Base-by-base conservation (phyloP, 495 filamentous ascomycete species). In the Neurospora intermedia region DNA sequence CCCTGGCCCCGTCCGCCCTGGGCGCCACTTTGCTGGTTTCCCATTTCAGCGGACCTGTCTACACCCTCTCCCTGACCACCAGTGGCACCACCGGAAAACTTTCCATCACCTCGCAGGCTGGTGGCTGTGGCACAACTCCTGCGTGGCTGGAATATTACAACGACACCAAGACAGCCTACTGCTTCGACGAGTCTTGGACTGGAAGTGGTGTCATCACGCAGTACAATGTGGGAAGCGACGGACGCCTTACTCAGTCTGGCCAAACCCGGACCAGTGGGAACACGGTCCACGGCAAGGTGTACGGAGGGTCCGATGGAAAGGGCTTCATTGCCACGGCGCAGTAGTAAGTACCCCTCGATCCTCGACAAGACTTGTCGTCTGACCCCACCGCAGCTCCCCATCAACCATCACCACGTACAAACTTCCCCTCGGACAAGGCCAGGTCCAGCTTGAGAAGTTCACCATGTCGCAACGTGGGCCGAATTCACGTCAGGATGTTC, bases 401-500 rank as follows among this genome's bases (percentile, higher is more conserved):
- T 84, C 82, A 4, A 83, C 82, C 41, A 74, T 85, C 31, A 82
- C 81, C 45, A 84, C 75, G 27, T 89, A 79, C 74, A 80, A 62
- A 73, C 80, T 73, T 31, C 85, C 74, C 3, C 78, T 83, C 31
- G 38, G 54, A 2, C 69, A 69, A 69, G 70, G 69, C 70, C 71
- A 76, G 20, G 70, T 80, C 16, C 85, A 91, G 73, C 82, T 78
- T 66, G 83, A 90, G 73, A 83, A 83, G 70, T 93, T 88, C 82
- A 88, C 83, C 66, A 75, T 88, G 72, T 75, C 84, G 10, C 73
- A 75, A 15, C 85, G 85, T 0, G 88, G 88, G 9, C 80, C 88
- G 43, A 78, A 85, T 69, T 79, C 87, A 1, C 88, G 90, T 59
- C 91, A 94, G 79, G 87, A 90, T n/a, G 82, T 84, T 1, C 83